These are phyloP conservation scores for Pseudogymnoascus sp. DNA, from an alignment of 2,329 filamentous ascomycete species.

Conservation along the genomic window DNA sequence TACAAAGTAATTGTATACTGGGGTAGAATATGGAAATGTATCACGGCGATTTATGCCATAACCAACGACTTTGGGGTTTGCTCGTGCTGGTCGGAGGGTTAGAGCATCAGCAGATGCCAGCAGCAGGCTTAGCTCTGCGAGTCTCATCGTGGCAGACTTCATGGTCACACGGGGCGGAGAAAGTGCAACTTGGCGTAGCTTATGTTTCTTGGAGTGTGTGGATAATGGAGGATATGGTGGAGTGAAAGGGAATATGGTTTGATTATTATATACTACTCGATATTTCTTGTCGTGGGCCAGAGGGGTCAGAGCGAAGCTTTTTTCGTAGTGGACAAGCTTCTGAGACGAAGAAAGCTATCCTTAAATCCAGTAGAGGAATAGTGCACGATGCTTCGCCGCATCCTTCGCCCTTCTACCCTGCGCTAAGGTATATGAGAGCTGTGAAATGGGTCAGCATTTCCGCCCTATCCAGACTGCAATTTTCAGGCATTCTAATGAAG, in stretches of 20 bases:
- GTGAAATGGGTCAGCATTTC: background rate
- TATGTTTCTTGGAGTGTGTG: background rate
- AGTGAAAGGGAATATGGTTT: background rate
- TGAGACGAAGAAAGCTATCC: background rate
- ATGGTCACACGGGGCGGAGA: background rate
- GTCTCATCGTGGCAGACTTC: background rate
- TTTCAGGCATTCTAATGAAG: background rate
- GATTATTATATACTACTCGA: background rate
- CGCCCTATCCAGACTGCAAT: background rate
- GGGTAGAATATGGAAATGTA: background rate
- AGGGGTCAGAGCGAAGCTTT: background rate
- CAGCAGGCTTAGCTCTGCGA: background rate
- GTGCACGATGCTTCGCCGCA: background rate
- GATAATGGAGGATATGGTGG: background rate
- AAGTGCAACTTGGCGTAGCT: background rate
- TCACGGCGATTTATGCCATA: background rate
- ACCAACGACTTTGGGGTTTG: background rate
- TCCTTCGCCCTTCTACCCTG: background rate
- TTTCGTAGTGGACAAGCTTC: background rate
- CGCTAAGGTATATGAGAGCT: background rate
- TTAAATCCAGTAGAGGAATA: background rate
- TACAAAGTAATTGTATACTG: background rate
- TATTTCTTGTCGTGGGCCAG: background rate
- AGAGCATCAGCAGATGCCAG: background rate
- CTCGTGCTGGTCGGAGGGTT: background rate